Evolutionary conservation across 257 asterid species (phyloP), one percentile per base, ranked within the genome.

Genomic region (Solanum infundibuliforme): DNA sequence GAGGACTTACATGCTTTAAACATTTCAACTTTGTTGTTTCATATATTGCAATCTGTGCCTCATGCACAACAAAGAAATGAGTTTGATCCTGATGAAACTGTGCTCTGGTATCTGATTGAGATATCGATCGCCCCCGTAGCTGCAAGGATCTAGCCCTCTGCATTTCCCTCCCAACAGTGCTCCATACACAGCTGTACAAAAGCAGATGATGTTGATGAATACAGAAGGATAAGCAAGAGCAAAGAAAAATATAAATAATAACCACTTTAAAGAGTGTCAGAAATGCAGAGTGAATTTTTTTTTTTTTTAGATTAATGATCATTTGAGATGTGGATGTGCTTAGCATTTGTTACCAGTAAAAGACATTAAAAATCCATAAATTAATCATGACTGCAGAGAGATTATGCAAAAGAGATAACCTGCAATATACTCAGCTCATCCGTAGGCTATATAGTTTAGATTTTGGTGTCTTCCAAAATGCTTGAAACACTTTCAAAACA

Each of bases 1-100:
- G 62, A 52, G 32, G 20, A 58, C 39, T 62, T 85, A 90, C 95
- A 92, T 90, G 95, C 41, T 91, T 91, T 55, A 91, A 48, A 55
- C 95, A 88, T 72, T 94, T 94, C 60, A 94, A 77, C 89, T 91
- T 90, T 13, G 95, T 68, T 4, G 93, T 84, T 82, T 93, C 97
- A 52, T 91, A 92, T 60, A 94, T 89, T 27, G 95, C 95, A 20
- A 94, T 89, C 87, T 94, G 94, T 27, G 95, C 91, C 85, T 93
- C 95, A 25, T 93, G 95, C 58, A 92, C 95, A 84, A 91, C 95
- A 86, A 93, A 88, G 87, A 93, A 90, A 52, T 91, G 97, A 75
- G 79, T 92, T 87, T 93, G 94, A 86, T 94, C 94, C 86, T 90
- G 93, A 89, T 93, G 97, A 86, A 94, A 94, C 87, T 94, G 94